Conservation (phyloP, 73 alveolate species). For the Urostyla sp. region DNA sequence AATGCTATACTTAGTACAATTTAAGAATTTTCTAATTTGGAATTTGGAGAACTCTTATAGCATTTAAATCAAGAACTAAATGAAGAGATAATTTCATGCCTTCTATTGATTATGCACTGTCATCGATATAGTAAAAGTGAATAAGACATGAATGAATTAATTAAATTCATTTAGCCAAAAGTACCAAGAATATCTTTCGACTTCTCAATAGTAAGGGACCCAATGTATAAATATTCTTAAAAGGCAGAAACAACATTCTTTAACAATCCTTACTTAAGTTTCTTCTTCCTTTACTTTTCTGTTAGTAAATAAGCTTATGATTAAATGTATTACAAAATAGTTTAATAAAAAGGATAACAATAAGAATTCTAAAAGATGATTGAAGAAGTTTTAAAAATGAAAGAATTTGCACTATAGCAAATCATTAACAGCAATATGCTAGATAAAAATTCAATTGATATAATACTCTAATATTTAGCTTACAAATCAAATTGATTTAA, state of each 20-base stretch:
- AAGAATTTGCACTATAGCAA: too few relatives aligned
- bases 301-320: constrained; percentile 28
- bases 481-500: too few relatives aligned
- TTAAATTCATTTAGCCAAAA: constrained; percentile 21
- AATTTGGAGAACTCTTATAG: too few relatives aligned
- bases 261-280: constrained; percentile 21
- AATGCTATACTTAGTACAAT: background rate
- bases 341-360: too few relatives aligned
- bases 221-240: constrained; percentile 57
- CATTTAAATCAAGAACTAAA: too few relatives aligned
- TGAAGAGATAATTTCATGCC: constrained; percentile 23
- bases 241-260: constrained; percentile 51
- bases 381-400: too few relatives aligned
- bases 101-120: constrained; percentile 41
- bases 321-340: too few relatives aligned
- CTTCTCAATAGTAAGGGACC: constrained; percentile 63
- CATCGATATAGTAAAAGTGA: constrained; percentile 65
- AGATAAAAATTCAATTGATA: too few relatives aligned
- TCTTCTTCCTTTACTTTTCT: constrained; percentile 28
- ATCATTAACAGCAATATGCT: too few relatives aligned
- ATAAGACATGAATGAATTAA: too few relatives aligned
- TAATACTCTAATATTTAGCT: too few relatives aligned
- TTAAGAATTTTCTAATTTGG: background rate
- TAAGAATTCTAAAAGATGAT: too few relatives aligned
- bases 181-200: constrained; percentile 56